Conservation (phyloP, 2,329 filamentous ascomycete species). For the Curvularia lunata region DNA sequence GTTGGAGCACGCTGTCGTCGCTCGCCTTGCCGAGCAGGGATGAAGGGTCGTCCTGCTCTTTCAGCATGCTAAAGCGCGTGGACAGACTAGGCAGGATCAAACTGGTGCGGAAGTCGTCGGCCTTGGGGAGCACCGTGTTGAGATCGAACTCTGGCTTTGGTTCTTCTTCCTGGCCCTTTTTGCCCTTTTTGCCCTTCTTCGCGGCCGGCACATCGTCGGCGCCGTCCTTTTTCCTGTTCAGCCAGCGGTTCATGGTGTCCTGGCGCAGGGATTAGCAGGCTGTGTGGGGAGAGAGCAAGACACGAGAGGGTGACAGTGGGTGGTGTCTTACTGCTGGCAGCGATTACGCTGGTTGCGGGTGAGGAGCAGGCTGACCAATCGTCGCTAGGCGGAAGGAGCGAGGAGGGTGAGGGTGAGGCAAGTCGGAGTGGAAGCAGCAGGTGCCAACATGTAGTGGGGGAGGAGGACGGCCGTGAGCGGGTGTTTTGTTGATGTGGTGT, state of each 20-base stretch:
- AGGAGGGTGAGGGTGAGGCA: conserved; percentile 10
- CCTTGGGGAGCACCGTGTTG: conserved; percentile 74
- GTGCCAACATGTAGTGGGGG: conserved; percentile 36
- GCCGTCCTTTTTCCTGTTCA: conserved; percentile 69
- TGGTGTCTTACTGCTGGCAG: conserved; percentile 25
- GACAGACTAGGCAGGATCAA: conserved; percentile 94
- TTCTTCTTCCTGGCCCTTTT: conserved; percentile 60
- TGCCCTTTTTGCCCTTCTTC: conserved; percentile 55
- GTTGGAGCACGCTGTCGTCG: conserved; percentile 89
- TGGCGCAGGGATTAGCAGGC: conserved; percentile 31
- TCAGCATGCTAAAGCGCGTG: conserved; percentile 93
- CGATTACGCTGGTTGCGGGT: conserved; percentile 1
- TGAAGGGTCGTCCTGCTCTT: conserved; percentile 90
- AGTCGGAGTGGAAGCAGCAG: conserved; percentile 24
- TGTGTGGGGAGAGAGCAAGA: background rate
- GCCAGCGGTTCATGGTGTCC: conserved; percentile 74
- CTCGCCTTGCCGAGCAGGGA: conserved; percentile 92
- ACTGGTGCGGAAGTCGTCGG: conserved; percentile 93
- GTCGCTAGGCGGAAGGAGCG: conserved; percentile 1
- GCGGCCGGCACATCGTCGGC: conserved; percentile 43
- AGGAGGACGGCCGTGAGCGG: background rate
- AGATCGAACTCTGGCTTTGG: conserved; percentile 75
- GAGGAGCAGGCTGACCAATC: conserved; percentile 5
- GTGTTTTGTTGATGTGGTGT: background rate
- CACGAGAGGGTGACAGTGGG: background rate